These are phyloP conservation scores for Nakaseomyces nivariensis DNA, from an alignment of 1,139 yeast genomes.

Conservation along the genomic window DNA sequence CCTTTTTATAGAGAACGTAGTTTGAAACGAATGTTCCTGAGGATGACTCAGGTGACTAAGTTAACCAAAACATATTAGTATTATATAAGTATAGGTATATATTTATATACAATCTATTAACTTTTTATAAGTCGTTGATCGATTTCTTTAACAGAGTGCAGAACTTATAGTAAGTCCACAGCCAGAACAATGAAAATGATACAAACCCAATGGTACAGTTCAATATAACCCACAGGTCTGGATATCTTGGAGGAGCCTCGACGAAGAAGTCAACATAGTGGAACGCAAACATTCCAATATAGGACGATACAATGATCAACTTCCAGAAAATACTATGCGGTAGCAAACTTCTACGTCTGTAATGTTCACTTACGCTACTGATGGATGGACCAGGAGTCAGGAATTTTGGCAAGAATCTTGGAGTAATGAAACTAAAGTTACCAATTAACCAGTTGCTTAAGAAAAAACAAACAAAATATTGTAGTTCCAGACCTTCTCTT, in stretches of 20 bases:
- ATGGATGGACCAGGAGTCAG: conserved; percentile 37
- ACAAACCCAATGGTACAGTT: conserved; percentile 68
- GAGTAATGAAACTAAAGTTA: conserved; percentile 37
- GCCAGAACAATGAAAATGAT: conserved; percentile 65
- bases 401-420: conserved; percentile 35
- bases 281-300: conserved; percentile 41
- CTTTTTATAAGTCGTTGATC: conserved; percentile 15
- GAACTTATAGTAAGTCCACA: conserved; percentile 59
- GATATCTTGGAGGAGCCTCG: conserved; percentile 50
- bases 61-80: background rate
- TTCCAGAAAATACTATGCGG: conserved; percentile 49
- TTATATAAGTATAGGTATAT: background rate
- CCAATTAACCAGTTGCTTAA: conserved; percentile 83
- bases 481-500: conserved; percentile 64
- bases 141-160: conserved; percentile 28
- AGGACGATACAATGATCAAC: conserved; percentile 47
- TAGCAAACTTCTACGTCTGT: conserved; percentile 37
- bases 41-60: conserved; percentile 1
- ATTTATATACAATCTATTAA: background rate
- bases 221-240: conserved; percentile 78
- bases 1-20: background rate
- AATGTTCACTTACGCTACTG: conserved; percentile 24
- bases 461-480: conserved; percentile 51
- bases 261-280: conserved; percentile 46
- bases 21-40: background rate